A percentile compares a stretch with the other conserved stretches of the same genome.
Conservation (phyloP, 75 land plant genomes). For the Cunninghamia lanceolata region DNA sequence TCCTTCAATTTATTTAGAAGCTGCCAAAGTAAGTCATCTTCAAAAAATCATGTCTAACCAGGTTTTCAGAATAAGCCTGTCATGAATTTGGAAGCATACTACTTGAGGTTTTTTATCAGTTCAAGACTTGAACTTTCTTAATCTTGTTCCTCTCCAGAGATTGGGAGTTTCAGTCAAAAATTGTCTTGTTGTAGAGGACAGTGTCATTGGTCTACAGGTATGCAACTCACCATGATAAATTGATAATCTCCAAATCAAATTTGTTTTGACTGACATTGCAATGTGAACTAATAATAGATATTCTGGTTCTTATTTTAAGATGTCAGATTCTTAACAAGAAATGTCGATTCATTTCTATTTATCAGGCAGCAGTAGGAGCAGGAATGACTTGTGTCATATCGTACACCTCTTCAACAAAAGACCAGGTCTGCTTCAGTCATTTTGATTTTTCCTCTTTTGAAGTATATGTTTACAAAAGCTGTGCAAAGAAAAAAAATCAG, state of each 20-base stretch:
- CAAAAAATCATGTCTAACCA: neutral
- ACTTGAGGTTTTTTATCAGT: neutral
- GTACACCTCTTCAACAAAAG: conserved; percentile 86
- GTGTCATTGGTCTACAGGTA: conserved; percentile 96
- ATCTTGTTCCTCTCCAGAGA: conserved; percentile 45
- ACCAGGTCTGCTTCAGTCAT: conserved; percentile 49
- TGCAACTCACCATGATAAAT: neutral
- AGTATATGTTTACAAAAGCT: neutral
- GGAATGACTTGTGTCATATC: conserved; percentile 91
- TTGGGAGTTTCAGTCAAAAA: conserved; percentile 53
- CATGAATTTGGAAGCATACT: neutral
- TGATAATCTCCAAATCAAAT: neutral
- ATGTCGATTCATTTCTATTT: conserved; percentile 4
- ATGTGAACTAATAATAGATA: neutral
- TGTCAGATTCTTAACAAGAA: neutral
- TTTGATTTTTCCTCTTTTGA: neutral
- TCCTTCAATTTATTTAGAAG: conserved; percentile 86
- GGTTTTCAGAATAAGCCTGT: conserved; percentile 1
- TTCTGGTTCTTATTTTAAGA: conserved; percentile 5
- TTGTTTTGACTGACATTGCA: neutral
- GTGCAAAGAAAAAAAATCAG: neutral
- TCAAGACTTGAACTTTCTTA: neutral
- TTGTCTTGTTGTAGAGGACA: conserved; percentile 94
- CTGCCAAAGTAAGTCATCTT: conserved; percentile 54
- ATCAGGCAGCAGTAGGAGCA: conserved; percentile 86